These are phyloP conservation scores for Nicotiana obtusifolia DNA, from an alignment of 257 asterid genomes.

Conservation along the genomic window DNA sequence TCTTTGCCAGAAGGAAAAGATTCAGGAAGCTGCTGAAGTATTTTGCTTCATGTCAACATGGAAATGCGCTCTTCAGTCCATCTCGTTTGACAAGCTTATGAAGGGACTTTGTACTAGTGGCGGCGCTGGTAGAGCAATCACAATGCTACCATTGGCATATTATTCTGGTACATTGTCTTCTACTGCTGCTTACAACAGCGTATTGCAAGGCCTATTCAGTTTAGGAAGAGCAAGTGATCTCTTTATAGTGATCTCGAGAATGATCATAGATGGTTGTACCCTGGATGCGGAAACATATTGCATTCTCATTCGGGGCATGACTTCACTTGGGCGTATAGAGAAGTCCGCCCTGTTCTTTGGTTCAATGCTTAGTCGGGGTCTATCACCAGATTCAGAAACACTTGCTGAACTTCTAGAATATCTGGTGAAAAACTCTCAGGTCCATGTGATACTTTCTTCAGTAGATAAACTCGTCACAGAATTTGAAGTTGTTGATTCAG, in stretches of 20 bases:
- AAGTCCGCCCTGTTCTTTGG: conserved; percentile 35
- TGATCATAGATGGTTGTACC: conserved; percentile 48
- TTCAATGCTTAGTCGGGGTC: conserved; percentile 45
- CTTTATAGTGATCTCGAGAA: conserved; percentile 40
- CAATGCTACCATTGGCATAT: conserved; percentile 35
- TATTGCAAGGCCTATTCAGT: conserved; percentile 44
- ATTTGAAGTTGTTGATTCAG: conserved; percentile 41
- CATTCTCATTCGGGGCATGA: conserved; percentile 39
- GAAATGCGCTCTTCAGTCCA: conserved; percentile 30
- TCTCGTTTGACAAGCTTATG: conserved; percentile 41
- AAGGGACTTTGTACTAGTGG: conserved; percentile 40
- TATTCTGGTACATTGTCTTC: conserved; percentile 26
- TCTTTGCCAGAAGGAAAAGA: conserved; percentile 39
- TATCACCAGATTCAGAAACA: conserved; percentile 46
- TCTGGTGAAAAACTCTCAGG: conserved; percentile 36
- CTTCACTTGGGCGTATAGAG: conserved; percentile 18
- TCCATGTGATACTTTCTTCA: conserved; percentile 43
- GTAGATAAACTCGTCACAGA: conserved; percentile 28
- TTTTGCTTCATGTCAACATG: conserved; percentile 54
- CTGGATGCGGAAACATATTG: conserved; percentile 47
- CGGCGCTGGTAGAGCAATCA: conserved; percentile 34
- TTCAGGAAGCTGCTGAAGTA: conserved; percentile 47
- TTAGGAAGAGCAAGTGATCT: conserved; percentile 23
- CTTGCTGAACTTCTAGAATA: conserved; percentile 36
- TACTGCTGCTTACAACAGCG: conserved; percentile 32